Percentiles rank a stretch among this genome's conserved stretches.
Conservation (phyloP, 2,329 filamentous ascomycete species). For the Stagonosporopsis chrysanthemi region DNA sequence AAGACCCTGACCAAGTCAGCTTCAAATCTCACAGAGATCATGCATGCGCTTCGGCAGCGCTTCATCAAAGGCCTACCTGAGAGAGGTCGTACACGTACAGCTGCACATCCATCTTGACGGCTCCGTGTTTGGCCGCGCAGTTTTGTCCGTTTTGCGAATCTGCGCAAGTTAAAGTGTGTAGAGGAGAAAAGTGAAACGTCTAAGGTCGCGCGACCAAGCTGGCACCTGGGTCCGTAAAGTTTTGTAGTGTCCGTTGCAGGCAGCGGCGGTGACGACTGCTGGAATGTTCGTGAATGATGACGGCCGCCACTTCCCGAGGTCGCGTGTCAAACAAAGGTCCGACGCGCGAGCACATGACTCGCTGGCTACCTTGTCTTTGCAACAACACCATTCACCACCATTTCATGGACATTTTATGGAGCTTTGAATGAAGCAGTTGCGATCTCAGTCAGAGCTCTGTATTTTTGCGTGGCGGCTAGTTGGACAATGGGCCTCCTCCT, state of each 20-base stretch:
- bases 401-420: background rate
- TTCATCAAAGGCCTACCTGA: slow-evolving; percentile 37
- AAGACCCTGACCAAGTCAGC: slow-evolving; percentile 56
- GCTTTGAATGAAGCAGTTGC: background rate
- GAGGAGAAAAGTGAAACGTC: background rate
- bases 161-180: background rate
- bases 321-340: slow-evolving; percentile 17
- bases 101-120: slow-evolving; percentile 55
- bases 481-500: too few species aligned
- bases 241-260: slow-evolving; percentile 6
- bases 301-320: slow-evolving; percentile 16
- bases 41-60: too few species aligned
- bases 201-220: background rate
- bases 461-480: too few species aligned
- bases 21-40: background rate
- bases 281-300: slow-evolving; percentile 23
- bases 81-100: slow-evolving; percentile 63
- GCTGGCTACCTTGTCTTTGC: background rate
- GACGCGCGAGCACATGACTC: slow-evolving; percentile 37
- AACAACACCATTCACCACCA: background rate
- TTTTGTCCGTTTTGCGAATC: background rate
- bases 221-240: background rate
- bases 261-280: slow-evolving; percentile 15
- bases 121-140: slow-evolving; percentile 1
- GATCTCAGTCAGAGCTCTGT: background rate